Evolutionary conservation across 257 asterid genomes (phyloP), one percentile per base, ranked within the genome.

Genomic region (Thymus quinquecostatus): DNA sequence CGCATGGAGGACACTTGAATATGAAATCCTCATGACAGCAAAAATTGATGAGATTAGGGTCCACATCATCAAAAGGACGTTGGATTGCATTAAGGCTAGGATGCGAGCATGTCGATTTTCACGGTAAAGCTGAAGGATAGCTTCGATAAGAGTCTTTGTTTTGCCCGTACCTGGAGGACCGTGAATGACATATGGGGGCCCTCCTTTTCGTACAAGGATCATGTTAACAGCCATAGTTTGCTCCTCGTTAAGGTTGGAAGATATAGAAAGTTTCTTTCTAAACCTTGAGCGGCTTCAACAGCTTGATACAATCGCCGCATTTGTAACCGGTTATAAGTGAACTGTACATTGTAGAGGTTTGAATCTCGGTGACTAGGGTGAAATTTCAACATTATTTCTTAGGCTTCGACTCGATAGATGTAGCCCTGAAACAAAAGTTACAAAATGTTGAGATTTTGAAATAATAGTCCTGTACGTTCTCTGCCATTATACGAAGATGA

Each of bases 131-230:
- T 95, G 99, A 51, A 92, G 86, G 74, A 95, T 83, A 63, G 97
- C 91, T 86, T 95, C 97, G 11, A 92, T 74, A 6, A 95, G 81
- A 51, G 97, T 89, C 88, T 70, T 81, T 1, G 99, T 89, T 81
- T 95, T 95, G 10, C 99, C 99, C 0, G 99, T 95, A 58, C 99
- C 99, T 3, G 99, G 99, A 49, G 99, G 98, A 10, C 99, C 99
- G 47, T 95, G 90, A 76, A 95, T 87, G 69, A 95, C 74, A 70
- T 88, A 95, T 3, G 99, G 96, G 55, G 90, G 81, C 56, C 92
- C 98, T 60, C 96, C 97, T 40, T 73, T 71, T 79, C 94, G 84
- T 53, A 95, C 83, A 64, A 88, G 84, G 70, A 95, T 88, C 92
- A 83, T 89, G 75, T 89, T 83, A 30, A 95, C 48, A 0, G 96